Conservation (phyloP, 345 rosid species). For the Rhizophora apiculata region DNA sequence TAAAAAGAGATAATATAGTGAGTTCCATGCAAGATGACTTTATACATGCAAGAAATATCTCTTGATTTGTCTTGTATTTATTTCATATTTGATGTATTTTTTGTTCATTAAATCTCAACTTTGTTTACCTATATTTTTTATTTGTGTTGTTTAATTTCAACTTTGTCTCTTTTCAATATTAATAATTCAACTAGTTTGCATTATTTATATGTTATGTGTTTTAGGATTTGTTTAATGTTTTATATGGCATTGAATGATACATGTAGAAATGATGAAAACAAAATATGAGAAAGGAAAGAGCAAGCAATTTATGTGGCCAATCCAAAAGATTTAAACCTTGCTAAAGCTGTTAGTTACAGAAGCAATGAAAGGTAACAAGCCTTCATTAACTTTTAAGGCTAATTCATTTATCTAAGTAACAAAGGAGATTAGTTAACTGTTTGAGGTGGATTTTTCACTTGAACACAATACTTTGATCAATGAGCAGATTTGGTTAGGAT, state of each 20-base stretch:
- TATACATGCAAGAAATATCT: too few relatives aligned
- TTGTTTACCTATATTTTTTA: too few relatives aligned
- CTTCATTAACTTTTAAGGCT: neutral
- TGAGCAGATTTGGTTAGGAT: neutral
- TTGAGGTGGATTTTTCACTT: neutral
- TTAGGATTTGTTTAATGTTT: too few relatives aligned
- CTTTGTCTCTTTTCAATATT: too few relatives aligned
- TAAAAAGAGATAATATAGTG: neutral
- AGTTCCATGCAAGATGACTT: neutral
- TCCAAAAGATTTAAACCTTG: neutral
- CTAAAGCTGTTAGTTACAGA: neutral
- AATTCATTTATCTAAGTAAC: neutral
- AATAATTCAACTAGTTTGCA: too few relatives aligned
- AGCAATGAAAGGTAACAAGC: neutral
- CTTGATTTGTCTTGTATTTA: too few relatives aligned
- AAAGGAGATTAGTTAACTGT: neutral
- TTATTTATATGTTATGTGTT: too few relatives aligned
- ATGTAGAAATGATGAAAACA: neutral
- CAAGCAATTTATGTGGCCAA: neutral
- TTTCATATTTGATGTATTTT: too few relatives aligned
- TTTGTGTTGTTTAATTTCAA: too few relatives aligned
- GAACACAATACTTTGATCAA: neutral
- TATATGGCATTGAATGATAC: too few relatives aligned
- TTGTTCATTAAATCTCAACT: too few relatives aligned
- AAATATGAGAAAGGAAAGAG: too few relatives aligned